Evolutionary conservation across 768 basidiomycete genomes (phyloP), one percentile per base, ranked within the genome.

Genomic region (Agrocybe praecox): DNA sequence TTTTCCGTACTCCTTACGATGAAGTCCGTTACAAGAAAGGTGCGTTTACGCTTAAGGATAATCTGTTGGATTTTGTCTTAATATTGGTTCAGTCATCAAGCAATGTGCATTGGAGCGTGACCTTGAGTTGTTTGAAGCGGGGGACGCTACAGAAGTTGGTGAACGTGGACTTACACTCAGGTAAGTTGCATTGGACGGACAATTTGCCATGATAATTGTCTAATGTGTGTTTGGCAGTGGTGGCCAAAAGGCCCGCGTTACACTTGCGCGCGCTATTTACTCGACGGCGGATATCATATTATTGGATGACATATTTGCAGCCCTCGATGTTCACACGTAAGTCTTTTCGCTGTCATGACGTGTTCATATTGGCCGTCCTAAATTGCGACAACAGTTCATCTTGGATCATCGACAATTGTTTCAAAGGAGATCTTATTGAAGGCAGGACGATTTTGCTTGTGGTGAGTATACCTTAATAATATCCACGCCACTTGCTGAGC

Each of bases 381-480:
- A 29, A 4, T 4, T 5, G 26, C 26, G 4, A 29, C 9, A 9
- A 29, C 9, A 94, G 92, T 0, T 89, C 93, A 0, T 82, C 88
- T 55, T 90, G 91, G 72, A 82, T 96, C 42, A 87, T 86, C 65
- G 76, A 84, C n/a, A 78, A 90, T 49, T 94, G 91, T 64, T 77
- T 97, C 45, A 78, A 79, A 54, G 94, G 94, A 15, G 85, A 88
- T 36, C 73, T 96, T 42, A 78, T 92, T 66, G 70, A 74, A 21
- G 85, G 82, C 12, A 81, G 94, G 47, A 96, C 94, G 1, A 75
- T 94, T 52, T 80, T 96, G 46, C 79, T 97, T 24, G 93, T 96
- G 40, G 83, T 83, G 60, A 53, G 76, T 6, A 18, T 23, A 47
- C 17, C n/a, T 26, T 17, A 17, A 50, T 32, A 26, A 9, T 49